A percentile compares a stretch with the other conserved stretches of the same genome.
These are phyloP conservation scores for Guadua angustifolia DNA, from an alignment of 176 grass and related monocot genomes.

Conservation along the genomic window DNA sequence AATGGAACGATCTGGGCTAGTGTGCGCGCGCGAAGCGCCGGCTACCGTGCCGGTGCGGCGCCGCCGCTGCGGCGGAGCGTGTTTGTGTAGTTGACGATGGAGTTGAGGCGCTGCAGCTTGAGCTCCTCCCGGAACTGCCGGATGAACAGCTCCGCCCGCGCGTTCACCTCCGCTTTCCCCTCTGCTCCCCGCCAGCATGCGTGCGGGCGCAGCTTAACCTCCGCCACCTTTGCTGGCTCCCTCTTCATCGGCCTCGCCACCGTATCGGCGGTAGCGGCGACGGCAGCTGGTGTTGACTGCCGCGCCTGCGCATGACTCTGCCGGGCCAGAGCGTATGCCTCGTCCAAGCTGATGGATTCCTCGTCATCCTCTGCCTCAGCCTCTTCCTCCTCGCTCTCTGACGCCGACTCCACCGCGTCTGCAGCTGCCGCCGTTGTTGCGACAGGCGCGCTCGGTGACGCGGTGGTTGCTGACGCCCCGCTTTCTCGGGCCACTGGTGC, in stretches of 20 bases:
- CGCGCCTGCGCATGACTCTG: not conserved
- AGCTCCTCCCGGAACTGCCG: constrained; percentile 55
- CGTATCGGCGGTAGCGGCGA: not conserved
- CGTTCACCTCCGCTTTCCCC: constrained; percentile 52
- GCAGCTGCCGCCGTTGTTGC: not conserved
- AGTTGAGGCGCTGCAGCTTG: constrained; percentile 52
- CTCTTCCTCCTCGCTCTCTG: not conserved
- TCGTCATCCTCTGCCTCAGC: not conserved
- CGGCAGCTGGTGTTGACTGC: not conserved
- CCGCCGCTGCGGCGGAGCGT: not conserved
- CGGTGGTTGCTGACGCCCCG: too few species aligned
- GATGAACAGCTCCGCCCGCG: constrained; percentile 52
- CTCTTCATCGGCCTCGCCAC: not conserved
- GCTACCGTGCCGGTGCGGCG: constrained; percentile 1
- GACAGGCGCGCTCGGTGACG: not conserved
- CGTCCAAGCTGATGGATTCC: constrained; percentile 35
- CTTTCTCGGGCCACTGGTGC: not conserved
- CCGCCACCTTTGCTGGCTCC: not conserved
- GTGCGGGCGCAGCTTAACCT: not conserved
- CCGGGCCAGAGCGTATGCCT: constrained; percentile 33
- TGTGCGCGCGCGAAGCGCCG: too few species aligned
- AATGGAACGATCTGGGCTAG: not conserved
- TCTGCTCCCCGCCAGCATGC: not conserved
- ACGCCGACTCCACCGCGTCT: too few species aligned
- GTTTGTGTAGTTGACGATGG: constrained; percentile 38